Evolutionary conservation across 2,329 filamentous ascomycete genomes (phyloP).

Genomic region (Macroventuria anomochaeta): DNA sequence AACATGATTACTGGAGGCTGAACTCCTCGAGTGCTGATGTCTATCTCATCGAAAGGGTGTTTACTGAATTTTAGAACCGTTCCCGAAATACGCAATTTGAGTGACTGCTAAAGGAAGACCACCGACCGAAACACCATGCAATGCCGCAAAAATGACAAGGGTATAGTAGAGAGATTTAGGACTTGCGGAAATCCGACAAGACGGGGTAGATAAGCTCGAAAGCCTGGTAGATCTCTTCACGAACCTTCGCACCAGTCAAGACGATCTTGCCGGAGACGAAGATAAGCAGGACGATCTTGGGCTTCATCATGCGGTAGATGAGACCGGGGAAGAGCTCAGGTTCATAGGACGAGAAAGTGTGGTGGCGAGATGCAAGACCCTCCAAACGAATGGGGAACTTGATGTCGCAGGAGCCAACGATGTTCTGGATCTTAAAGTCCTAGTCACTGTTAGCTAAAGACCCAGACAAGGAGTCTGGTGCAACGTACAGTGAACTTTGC

Average conservation of each 20-base stretch:
- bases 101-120: conserved; percentile 26
- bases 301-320: conserved; percentile 99
- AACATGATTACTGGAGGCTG: conserved; percentile 39
- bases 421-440: conserved; percentile 98
- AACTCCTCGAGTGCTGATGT: conserved; percentile 41
- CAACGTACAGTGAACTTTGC: conserved; percentile 81
- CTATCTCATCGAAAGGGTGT: conserved; percentile 37
- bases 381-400: conserved; percentile 98
- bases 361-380: conserved; percentile 93
- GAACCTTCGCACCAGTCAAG: conserved; percentile 94
- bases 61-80: conserved; percentile 40
- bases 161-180: conserved; percentile 50
- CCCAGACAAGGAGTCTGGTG: conserved; percentile 19
- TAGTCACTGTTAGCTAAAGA: conserved; percentile 27
- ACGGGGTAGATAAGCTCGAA: conserved; percentile 47
- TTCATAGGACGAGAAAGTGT: conserved; percentile 95
- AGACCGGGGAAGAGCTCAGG: conserved; percentile 98
- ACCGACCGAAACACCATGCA: conserved; percentile 48
- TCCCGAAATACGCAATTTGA: conserved; percentile 23
- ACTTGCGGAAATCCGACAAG: conserved; percentile 66
- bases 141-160: conserved; percentile 46
- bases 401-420: conserved; percentile 98
- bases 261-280: conserved; percentile 99
- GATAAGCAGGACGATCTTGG: conserved; percentile 96
- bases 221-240: conserved; percentile 79